Conservation (phyloP, 257 asterid species). For the Solanum sitiens region DNA sequence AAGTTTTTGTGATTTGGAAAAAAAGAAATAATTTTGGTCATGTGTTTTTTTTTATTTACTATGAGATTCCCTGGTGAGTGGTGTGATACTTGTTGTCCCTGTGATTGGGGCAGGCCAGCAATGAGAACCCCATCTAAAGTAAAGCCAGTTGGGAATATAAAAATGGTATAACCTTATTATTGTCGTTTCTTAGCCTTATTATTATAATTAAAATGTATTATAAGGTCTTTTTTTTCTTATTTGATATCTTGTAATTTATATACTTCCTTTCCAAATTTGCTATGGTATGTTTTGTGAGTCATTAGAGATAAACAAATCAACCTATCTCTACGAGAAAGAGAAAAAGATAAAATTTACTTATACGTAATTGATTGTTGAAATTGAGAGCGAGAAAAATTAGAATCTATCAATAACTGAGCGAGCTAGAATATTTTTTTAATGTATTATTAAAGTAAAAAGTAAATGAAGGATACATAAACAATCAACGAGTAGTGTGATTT, state of each 20-base stretch:
- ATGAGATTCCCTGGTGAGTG: background rate
- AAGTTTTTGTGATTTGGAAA: background rate
- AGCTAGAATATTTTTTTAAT: no score
- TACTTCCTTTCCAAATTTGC: background rate
- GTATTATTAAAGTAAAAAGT: no score
- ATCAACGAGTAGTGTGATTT: background rate
- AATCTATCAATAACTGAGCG: background rate
- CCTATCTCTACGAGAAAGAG: no score
- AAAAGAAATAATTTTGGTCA: background rate
- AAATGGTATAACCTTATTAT: background rate
- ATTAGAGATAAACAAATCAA: no score
- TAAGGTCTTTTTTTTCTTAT: background rate
- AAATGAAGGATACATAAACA: no score
- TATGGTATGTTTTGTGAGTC: background rate
- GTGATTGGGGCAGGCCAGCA: background rate
- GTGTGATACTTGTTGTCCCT: background rate
- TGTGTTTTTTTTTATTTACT: background rate
- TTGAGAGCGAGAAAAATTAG: background rate
- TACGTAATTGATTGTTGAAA: no score
- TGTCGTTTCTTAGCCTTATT: background rate
- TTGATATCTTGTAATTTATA: background rate
- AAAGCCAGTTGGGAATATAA: background rate
- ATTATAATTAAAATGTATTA: background rate
- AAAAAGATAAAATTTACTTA: no score
- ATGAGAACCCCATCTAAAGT: background rate